phyloP scores from a whole-genome alignment of 2,329 filamentous ascomycete species.

The Colletotrichum sp. region DNA sequence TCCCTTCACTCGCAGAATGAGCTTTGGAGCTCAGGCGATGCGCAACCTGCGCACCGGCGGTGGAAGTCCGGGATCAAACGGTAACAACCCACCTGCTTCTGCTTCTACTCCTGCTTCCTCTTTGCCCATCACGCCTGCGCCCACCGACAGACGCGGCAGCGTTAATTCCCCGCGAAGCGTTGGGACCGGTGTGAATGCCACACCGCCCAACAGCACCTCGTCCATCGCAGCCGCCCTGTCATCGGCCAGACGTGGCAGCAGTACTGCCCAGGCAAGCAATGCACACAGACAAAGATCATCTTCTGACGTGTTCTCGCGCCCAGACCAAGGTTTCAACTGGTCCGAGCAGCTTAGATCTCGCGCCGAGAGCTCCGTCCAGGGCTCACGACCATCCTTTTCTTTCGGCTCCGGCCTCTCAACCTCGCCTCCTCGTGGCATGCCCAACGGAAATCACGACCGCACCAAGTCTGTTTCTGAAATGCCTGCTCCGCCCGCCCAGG shows the following conservation, averaged over 20 bases:
- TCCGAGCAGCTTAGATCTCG: slow-evolving; percentile 92
- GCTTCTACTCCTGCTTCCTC: slow-evolving; percentile 37
- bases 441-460: slow-evolving; percentile 59
- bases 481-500: slow-evolving; percentile 60
- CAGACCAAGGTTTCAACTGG: slow-evolving; percentile 95
- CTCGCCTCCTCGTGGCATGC: slow-evolving; percentile 47
- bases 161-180: neutral
- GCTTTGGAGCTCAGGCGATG: slow-evolving; percentile 84
- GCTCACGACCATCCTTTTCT: slow-evolving; percentile 62
- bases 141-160: slow-evolving; percentile 30
- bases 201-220: slow-evolving; percentile 34
- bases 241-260: slow-evolving; percentile 40
- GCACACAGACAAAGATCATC: slow-evolving; percentile 59
- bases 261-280: slow-evolving; percentile 62
- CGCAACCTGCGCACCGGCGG: slow-evolving; percentile 68
- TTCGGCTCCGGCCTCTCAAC: slow-evolving; percentile 51
- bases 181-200: slow-evolving; percentile 20
- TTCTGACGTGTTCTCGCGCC: slow-evolving; percentile 69
- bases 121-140: slow-evolving; percentile 36
- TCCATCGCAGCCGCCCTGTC: slow-evolving; percentile 38
- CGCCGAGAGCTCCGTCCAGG: slow-evolving; percentile 78
- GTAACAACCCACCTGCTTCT: slow-evolving; percentile 57
- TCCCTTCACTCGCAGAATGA: slow-evolving; percentile 84
- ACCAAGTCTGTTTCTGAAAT: slow-evolving; percentile 74
- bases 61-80: slow-evolving; percentile 66